Evolutionary conservation across 73 alveolate genomes (phyloP).

Genomic region (Uronychia binucleata): DNA sequence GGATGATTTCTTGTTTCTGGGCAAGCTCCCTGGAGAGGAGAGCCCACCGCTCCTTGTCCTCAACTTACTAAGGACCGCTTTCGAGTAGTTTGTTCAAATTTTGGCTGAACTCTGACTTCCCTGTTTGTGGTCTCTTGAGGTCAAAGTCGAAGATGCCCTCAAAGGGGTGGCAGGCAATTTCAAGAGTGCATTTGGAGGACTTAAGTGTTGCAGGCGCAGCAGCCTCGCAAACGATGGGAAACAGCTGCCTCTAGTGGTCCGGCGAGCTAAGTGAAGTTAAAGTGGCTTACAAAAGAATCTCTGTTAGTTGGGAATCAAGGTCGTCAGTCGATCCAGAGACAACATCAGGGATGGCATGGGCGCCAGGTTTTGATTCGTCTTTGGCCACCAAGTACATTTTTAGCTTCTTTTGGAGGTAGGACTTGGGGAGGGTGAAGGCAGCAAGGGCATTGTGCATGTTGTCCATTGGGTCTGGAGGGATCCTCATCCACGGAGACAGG

Average conservation of each 20-base stretch:
- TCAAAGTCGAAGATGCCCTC: conserved; percentile 62
- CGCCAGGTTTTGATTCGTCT: conserved; percentile 89
- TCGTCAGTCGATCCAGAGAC: conserved; percentile 91
- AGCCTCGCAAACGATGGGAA: conserved; percentile 16
- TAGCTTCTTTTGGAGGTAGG: conserved; percentile 87
- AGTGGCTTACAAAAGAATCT: conserved; percentile 25
- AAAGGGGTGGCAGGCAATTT: conserved; percentile 58
- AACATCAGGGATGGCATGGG: conserved; percentile 98
- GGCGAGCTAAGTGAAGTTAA: conserved; percentile 24
- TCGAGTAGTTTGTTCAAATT: conserved; percentile 59
- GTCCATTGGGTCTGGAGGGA: conserved; percentile 95
- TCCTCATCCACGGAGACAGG: conserved; percentile 92
- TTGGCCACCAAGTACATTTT: conserved; percentile 86
- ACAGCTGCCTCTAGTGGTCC: conserved; percentile 44
- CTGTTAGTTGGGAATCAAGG: conserved; percentile 67
- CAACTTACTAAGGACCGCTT: conserved; percentile 62
- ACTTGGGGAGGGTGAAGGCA: conserved; percentile 92
- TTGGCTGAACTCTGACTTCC: conserved; percentile 20
- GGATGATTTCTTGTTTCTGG: conserved; percentile 97
- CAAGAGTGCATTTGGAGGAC: conserved; percentile 22
- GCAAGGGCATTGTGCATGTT: conserved; percentile 91
- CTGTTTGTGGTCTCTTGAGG: conserved; percentile 27
- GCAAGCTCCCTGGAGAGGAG: conserved; percentile 94
- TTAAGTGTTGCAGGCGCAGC: conserved; percentile 20
- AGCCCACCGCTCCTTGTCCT: conserved; percentile 96